Evolutionary conservation across 2,329 filamentous ascomycete genomes (phyloP), one percentile per base, ranked within the genome.

Genomic region (Penicillium sclerotiorum): DNA sequence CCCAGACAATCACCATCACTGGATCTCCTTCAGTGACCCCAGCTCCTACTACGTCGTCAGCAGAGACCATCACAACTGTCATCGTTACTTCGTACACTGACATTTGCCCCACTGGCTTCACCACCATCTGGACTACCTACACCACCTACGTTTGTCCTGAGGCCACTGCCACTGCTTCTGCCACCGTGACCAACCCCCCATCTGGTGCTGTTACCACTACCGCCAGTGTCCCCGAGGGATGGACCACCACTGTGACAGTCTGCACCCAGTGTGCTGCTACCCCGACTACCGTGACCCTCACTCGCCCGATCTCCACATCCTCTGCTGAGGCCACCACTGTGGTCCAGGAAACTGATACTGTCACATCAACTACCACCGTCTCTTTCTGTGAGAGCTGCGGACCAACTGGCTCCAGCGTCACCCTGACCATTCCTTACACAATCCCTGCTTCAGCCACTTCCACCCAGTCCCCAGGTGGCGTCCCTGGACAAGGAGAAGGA

Each of bases 21-120:
- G 44, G 46, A 18, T 21, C 45, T 17, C 47, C 51, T 18, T 54
- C 58, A 1, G 50, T 55, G 11, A 59, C 55, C 7, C 11, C 56
- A 20, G 47, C 49, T 23, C 41, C 51, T 7, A 42, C 59, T n/a
- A 55, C 56, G 20, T 57, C 59, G 3, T 50, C 61, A 5, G 15
- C 33, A 1, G 53, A 46, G 33, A 71, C 64, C 5, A 62, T 63
- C 30, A 73, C 71, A 8, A 72, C 70, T 11, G 54, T 73, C 15
- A 65, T 73, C 42, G 61, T 66, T 28, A 75, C 73, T 25, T 70
- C 70, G 15, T 75, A 74, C 52, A 65, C 67, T 7, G 67, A 71
- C 43, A 69, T 75, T 55, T 75, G 72, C 49, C 68, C 73, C 4
- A 73, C 70, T 21, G 73, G 73, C 5, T 74, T 71, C 56, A 73